Evolutionary conservation across 2,329 filamentous ascomycete genomes (phyloP).

Genomic region (Talaromyces sp.): DNA sequence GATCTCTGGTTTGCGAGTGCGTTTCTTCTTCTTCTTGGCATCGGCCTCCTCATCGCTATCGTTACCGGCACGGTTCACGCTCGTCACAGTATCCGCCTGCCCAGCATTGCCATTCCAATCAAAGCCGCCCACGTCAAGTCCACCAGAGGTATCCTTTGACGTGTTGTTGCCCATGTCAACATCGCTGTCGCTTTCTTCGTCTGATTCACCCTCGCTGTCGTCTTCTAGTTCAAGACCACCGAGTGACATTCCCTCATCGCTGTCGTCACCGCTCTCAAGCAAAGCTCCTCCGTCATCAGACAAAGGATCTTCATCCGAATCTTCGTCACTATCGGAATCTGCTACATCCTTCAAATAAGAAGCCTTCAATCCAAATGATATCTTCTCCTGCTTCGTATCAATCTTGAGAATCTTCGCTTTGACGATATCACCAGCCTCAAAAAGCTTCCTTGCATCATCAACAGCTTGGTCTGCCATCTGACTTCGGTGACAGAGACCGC

Average conservation of each 20-base stretch:
- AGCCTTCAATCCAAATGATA: slow-evolving; percentile 88
- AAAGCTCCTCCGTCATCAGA: slow-evolving; percentile 17
- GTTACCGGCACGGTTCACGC: slow-evolving; percentile 27
- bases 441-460: slow-evolving; percentile 80
- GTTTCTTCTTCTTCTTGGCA: slow-evolving; percentile 60
- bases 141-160: slow-evolving; percentile 38
- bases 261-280: slow-evolving; percentile 30
- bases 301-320: slow-evolving; percentile 36
- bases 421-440: slow-evolving; percentile 84
- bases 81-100: slow-evolving; percentile 42
- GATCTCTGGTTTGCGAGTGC: slow-evolving; percentile 68
- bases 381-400: slow-evolving; percentile 65
- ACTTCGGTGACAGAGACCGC: slow-evolving; percentile 84
- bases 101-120: slow-evolving; percentile 71
- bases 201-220: slow-evolving; percentile 31
- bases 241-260: slow-evolving; percentile 18
- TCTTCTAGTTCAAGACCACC: slow-evolving; percentile 19
- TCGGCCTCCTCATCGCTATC: slow-evolving; percentile 48
- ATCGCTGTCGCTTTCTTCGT: slow-evolving; percentile 42
- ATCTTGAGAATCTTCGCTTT: slow-evolving; percentile 84
- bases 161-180: slow-evolving; percentile 39
- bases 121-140: slow-evolving; percentile 70
- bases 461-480: slow-evolving; percentile 84
- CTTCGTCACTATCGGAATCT: slow-evolving; percentile 35
- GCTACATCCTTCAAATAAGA: slow-evolving; percentile 70